Conservation (phyloP, 1,139 yeast genomes). For the Candida tunisiensis region DNA sequence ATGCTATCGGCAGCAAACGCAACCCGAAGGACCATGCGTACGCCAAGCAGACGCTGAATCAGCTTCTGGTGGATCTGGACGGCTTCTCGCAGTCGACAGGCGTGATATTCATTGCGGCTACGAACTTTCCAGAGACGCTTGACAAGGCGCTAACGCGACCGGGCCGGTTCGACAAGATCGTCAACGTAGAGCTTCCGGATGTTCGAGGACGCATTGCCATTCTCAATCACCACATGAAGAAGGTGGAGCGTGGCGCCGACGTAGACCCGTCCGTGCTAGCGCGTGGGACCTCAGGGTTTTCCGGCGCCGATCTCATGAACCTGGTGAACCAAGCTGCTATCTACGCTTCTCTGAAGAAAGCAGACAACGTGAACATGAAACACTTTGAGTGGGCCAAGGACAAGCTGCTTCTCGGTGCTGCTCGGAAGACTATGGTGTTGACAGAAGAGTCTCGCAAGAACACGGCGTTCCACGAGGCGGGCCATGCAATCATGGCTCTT, state of each 20-base stretch:
- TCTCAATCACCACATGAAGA: constrained; percentile 79
- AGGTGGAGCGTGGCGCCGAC: constrained; percentile 68
- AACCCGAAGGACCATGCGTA: constrained; percentile 96
- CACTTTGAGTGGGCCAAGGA: constrained; percentile 99
- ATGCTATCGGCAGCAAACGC: constrained; percentile 96
- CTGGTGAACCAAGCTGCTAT: constrained; percentile 97
- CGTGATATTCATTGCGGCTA: constrained; percentile 92
- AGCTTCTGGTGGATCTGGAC: constrained; percentile 85
- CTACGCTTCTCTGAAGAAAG: constrained; percentile 84
- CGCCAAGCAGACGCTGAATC: constrained; percentile 93
- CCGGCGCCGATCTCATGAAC: constrained; percentile 95
- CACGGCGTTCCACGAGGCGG: constrained; percentile 98
- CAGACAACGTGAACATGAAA: constrained; percentile 74
- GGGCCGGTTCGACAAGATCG: constrained; percentile 94
- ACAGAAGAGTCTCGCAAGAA: constrained; percentile 88
- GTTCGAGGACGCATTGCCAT: constrained; percentile 95
- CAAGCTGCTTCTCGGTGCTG: constrained; percentile 95
- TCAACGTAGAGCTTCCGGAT: constrained; percentile 90
- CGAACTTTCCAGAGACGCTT: constrained; percentile 91
- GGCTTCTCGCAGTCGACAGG: constrained; percentile 92
- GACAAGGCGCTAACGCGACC: constrained; percentile 98
- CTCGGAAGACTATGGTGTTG: constrained; percentile 90
- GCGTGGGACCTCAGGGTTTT: constrained; percentile 92
- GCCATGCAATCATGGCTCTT: constrained; percentile 97
- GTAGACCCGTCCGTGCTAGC: constrained; percentile 86